Base-by-base conservation (phyloP, 306 rosid genomes). In the Quercus variabilis region DNA sequence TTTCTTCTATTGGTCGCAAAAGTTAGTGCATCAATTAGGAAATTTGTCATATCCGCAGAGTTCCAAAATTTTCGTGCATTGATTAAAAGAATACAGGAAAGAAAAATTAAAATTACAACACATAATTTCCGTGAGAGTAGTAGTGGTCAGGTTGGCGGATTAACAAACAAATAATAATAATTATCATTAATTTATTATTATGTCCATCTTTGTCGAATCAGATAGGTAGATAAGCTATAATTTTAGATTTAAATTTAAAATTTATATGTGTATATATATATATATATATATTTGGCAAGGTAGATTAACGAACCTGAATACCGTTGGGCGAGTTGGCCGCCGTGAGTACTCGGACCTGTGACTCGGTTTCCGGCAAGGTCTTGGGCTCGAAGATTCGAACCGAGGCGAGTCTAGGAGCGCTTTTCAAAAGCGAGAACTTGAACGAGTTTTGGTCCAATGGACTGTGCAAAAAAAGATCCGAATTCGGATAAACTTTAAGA, bases 321-420 rank as follows among this genome's bases (percentile, higher is more conserved):
- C 97, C 99, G 84, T 89, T 95, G 1, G 99, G 99, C 56, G 98
- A 92, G 84, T 89, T 85, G 3, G 52, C 73, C 7, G 98, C 88
- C 13, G 95, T 86, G 25, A 95, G 91, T 23, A 92, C 94, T 63
- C 96, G 90, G 72, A 78, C 73, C 77, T 81, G 83, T 0, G 91
- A 73, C 78, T 95, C 96, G 17, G 91, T 92, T 78, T 86, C 92
- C 56, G 85, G 83, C 60, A 95, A 70, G 25, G 85, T 84, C 59
- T 80, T 81, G 5, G 95, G 97, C 21, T 57, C 71, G 81, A 95
- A 91, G 62, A 95, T 85, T 76, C 81, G 79, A 6, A 95, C 85
- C 41, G 90, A 80, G 55, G 94, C 96, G 49, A 92, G 58, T 13
- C 82, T 92, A 0, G 94, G 89, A 17, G 96, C 97, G 2, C 2